These are phyloP conservation scores for Hyaloraphidium curvatum DNA, from an alignment of 192 early-diverging fungal genomes.

Conservation along the genomic window DNA sequence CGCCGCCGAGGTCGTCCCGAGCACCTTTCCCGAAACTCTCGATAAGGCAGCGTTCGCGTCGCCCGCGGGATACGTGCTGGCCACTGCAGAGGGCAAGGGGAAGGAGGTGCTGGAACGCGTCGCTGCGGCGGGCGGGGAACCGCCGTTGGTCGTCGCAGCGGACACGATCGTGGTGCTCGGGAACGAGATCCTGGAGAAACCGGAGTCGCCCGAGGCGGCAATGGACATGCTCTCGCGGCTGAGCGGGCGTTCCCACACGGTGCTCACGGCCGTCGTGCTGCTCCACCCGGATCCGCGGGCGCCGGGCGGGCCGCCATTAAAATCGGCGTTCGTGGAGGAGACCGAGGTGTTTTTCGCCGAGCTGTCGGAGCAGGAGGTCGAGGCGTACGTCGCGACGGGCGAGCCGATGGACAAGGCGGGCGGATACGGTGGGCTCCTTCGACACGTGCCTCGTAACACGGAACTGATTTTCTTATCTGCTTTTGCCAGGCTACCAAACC, in stretches of 20 bases:
- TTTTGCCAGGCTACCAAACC: no score
- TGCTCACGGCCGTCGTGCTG: slow-evolving; percentile 50
- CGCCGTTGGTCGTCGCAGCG: slow-evolving; percentile 47
- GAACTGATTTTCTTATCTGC: no score
- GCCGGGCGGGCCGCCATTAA: background rate
- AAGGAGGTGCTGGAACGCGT: slow-evolving; percentile 40
- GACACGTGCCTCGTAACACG: no score
- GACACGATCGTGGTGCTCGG: slow-evolving; percentile 58
- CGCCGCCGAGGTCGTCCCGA: slow-evolving; percentile 38
- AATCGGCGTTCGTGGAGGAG: slow-evolving; percentile 26
- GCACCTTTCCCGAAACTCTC: slow-evolving; percentile 58
- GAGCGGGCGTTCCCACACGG: slow-evolving; percentile 35
- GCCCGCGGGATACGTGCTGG: slow-evolving; percentile 44
- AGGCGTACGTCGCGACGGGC: slow-evolving; percentile 39
- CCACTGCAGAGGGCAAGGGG: slow-evolving; percentile 49
- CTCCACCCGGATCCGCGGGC: slow-evolving; percentile 2
- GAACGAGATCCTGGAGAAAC: slow-evolving; percentile 67
- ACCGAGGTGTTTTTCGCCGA: slow-evolving; percentile 49
- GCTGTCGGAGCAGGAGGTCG: slow-evolving; percentile 35
- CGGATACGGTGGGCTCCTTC: no score
- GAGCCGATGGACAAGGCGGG: slow-evolving; percentile 64
- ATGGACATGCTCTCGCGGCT: slow-evolving; percentile 36
- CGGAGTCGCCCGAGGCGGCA: slow-evolving; percentile 33
- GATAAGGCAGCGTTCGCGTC: slow-evolving; percentile 39
- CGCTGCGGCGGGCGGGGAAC: slow-evolving; percentile 4